Conservation (phyloP, 768 basidiomycete genomes). For the Psilocybe cyanescens region DNA sequence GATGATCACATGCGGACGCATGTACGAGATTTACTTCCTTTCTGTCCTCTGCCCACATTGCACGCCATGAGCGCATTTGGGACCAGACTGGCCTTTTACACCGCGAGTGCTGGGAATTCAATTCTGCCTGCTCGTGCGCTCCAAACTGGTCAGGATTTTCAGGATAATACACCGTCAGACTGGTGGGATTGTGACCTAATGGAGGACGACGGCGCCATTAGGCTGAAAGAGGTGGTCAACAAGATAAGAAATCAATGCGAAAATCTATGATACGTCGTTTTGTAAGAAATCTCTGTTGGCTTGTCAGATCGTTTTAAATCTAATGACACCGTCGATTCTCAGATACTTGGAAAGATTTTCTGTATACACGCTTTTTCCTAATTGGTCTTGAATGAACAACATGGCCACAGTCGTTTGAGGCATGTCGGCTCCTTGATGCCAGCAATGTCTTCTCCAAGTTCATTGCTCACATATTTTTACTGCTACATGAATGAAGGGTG, state of each 20-base stretch:
- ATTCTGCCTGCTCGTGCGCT: slow-evolving; percentile 20
- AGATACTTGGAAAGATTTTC: no score
- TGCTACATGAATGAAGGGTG: no score
- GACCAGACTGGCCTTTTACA: slow-evolving; percentile 35
- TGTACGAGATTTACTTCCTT: slow-evolving; percentile 27
- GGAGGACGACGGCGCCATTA: slow-evolving; percentile 32
- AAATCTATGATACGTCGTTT: slow-evolving; percentile 7
- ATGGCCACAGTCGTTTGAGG: no score
- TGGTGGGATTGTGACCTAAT: slow-evolving; percentile 41
- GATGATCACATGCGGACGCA: slow-evolving; percentile 30
- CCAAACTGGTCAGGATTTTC: slow-evolving; percentile 1
- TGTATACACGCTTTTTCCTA: no score
- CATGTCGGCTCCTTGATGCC: no score
- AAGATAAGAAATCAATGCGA: slow-evolving; percentile 28
- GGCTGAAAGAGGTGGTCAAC: slow-evolving; percentile 32
- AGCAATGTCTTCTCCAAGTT: no score
- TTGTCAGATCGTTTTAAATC: no score
- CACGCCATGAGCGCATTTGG: slow-evolving; percentile 37
- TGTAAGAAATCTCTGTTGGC: no score
- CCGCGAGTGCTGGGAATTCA: slow-evolving; percentile 5
- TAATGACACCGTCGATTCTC: no score
- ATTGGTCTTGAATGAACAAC: no score
- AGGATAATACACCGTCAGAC: slow-evolving; percentile 31
- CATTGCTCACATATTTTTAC: no score
- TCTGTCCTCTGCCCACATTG: slow-evolving; percentile 26